phyloP scores from a whole-genome alignment of 306 rosid species.

The Fagus crenata region DNA sequence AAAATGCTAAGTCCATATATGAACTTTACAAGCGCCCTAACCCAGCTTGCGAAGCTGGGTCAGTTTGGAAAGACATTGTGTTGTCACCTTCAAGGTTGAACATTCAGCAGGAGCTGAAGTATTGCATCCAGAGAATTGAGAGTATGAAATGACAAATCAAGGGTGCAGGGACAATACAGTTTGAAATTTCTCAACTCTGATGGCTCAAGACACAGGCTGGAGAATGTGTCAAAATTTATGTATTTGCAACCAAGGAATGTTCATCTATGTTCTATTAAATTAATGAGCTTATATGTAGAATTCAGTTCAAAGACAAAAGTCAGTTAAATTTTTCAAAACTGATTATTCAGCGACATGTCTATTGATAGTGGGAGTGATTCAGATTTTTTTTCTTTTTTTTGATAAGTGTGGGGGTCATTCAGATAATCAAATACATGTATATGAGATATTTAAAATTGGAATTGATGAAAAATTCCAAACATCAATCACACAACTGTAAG shows the following conservation, averaged over 20 bases:
- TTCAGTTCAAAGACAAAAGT: slow-evolving; percentile 5
- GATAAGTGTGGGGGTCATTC: not conserved
- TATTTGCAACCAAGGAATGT: slow-evolving; percentile 21
- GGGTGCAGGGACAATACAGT: slow-evolving; percentile 13
- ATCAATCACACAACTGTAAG: not conserved
- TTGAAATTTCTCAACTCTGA: slow-evolving; percentile 22
- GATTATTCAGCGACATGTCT: not conserved
- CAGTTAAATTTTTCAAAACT: slow-evolving; percentile 14
- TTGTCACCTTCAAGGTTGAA: slow-evolving; percentile 83
- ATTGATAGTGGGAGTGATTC: not conserved
- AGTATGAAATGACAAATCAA: slow-evolving; percentile 33
- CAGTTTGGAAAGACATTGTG: slow-evolving; percentile 92
- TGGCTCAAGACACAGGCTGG: slow-evolving; percentile 24
- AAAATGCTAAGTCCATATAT: slow-evolving; percentile 64
- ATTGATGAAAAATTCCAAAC: not conserved
- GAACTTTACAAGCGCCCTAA: slow-evolving; percentile 82
- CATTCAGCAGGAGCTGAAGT: slow-evolving; percentile 83
- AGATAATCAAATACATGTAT: not conserved
- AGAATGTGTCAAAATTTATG: slow-evolving; percentile 28
- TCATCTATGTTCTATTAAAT: slow-evolving; percentile 23
- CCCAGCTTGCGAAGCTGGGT: slow-evolving; percentile 71
- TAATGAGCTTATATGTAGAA: slow-evolving; percentile 32
- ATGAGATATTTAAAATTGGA: not conserved
- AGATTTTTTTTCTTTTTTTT: not conserved
- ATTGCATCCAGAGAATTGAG: slow-evolving; percentile 75